phyloP scores from a whole-genome alignment of 169 alveolate genomes.

The Plasmodium cynomolgi region DNA sequence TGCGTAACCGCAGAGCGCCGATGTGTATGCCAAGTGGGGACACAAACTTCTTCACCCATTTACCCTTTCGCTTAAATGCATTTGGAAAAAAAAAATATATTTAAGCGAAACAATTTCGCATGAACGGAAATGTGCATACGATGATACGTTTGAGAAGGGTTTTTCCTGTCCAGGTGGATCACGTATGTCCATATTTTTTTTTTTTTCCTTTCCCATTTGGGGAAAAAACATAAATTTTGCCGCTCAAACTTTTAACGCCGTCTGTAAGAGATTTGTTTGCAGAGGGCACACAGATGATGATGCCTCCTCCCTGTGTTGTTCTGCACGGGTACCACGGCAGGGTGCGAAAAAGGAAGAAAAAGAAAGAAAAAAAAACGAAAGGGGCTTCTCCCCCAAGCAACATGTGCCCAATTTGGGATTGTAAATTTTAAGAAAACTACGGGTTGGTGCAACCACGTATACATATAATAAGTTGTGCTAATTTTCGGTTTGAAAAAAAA shows the following conservation, averaged over 20 bases:
- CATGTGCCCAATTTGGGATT: neutral
- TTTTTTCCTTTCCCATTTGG: neutral
- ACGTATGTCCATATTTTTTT: neutral
- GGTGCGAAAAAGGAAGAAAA: neutral
- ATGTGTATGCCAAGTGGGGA: neutral
- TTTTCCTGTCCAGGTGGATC: neutral
- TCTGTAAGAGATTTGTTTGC: neutral
- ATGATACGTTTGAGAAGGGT: neutral
- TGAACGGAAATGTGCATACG: neutral
- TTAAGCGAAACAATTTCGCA: neutral
- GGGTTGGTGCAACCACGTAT: neutral
- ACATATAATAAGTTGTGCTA: neutral
- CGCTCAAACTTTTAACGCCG: neutral
- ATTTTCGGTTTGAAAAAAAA: neutral
- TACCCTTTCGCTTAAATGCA: neutral
- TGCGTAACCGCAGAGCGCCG: neutral
- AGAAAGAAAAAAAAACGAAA: neutral
- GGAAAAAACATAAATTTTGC: neutral
- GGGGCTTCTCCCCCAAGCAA: neutral
- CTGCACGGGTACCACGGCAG: neutral
- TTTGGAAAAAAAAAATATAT: too few relatives aligned
- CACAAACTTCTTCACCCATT: neutral
- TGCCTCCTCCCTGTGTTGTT: neutral
- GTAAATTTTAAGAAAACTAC: neutral
- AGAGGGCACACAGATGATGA: neutral